phyloP scores from a whole-genome alignment of 2,329 filamentous ascomycete genomes.

The Aspergillus tamarii region DNA sequence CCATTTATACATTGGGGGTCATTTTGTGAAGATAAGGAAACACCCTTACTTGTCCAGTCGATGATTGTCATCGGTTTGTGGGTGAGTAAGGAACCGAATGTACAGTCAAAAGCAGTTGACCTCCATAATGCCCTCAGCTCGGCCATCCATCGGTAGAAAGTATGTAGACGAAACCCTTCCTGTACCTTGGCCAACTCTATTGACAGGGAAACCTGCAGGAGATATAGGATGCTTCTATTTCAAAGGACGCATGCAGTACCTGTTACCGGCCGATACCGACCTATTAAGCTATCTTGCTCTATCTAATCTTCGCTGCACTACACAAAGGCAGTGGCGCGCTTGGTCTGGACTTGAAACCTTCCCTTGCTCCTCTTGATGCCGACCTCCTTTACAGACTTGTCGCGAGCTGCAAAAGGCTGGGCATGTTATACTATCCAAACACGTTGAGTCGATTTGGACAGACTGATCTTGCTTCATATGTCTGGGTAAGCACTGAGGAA shows the following conservation, averaged over 20 bases:
- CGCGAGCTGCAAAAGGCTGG: constrained; percentile 29
- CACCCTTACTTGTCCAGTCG: too few species aligned
- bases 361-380: constrained; percentile 9
- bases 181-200: background rate
- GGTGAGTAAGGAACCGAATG: too few species aligned
- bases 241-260: background rate
- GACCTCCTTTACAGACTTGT: constrained; percentile 21
- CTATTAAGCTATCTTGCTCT: constrained; percentile 37
- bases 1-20: too few species aligned
- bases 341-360: constrained; percentile 19
- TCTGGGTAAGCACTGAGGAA: too few species aligned
- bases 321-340: constrained; percentile 3
- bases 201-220: constrained; percentile 17
- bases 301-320: constrained; percentile 32
- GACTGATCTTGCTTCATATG: constrained; percentile 5
- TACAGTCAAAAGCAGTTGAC: too few species aligned
- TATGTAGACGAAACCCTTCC: too few species aligned
- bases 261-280: constrained; percentile 35
- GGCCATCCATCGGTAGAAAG: too few species aligned
- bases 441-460: constrained; percentile 25
- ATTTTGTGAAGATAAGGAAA: too few species aligned
- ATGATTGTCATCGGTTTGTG: too few species aligned
- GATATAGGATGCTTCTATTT: constrained; percentile 27
- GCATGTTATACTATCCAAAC: constrained; percentile 34
- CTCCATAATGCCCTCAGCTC: too few species aligned